Evolutionary conservation across 768 basidiomycete species (phyloP).

Genomic region (Mycena vitilis): DNA sequence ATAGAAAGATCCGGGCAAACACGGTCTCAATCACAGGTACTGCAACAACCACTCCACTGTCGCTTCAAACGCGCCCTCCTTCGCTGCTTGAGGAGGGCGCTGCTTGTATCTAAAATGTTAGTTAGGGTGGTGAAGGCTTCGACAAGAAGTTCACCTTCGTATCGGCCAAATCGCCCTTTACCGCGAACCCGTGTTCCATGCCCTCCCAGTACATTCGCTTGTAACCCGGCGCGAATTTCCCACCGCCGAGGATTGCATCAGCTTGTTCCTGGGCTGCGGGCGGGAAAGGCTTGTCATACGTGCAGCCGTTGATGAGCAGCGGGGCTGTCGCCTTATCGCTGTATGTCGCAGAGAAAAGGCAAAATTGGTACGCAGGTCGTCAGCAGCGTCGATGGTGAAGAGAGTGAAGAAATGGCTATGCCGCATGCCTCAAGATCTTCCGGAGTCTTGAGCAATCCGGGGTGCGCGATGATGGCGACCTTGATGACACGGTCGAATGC

Average conservation of each 20-base stretch:
- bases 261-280: conserved; percentile 45
- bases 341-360: conserved; percentile 22
- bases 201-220: conserved; percentile 42
- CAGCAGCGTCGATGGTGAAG: no score
- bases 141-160: conserved; percentile 29
- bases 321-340: conserved; percentile 43
- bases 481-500: conserved; percentile 54
- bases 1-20: no score
- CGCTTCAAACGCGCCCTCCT: conserved; percentile 60
- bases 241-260: conserved; percentile 49
- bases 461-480: conserved; percentile 58
- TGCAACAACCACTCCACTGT: conserved; percentile 55
- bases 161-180: conserved; percentile 44
- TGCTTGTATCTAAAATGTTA: conserved; percentile 1
- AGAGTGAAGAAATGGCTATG: no score
- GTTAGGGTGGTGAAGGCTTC: background rate
- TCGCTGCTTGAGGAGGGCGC: conserved; percentile 42
- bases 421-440: conserved; percentile 29
- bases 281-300: conserved; percentile 48
- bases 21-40: background rate
- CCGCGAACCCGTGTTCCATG: conserved; percentile 44
- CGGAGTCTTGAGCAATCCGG: conserved; percentile 37
- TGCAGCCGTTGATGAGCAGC: conserved; percentile 59
- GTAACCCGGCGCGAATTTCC: conserved; percentile 48
- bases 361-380: no score